Percentiles rank a stretch among this genome's conserved stretches.
Conservation (phyloP, 345 rosid species). For the Cardamine occulta region DNA sequence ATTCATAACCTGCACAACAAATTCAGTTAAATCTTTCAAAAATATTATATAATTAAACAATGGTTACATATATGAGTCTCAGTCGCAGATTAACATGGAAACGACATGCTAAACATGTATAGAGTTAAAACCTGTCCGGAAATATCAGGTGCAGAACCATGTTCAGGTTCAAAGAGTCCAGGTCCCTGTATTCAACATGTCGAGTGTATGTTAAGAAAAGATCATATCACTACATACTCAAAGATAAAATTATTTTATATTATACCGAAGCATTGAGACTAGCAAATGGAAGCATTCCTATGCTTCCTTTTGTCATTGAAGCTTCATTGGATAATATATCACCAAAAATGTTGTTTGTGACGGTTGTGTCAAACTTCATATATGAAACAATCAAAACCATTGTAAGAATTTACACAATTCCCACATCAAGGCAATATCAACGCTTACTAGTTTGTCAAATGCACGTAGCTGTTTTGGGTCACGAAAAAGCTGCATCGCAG, state of each 20-base stretch:
- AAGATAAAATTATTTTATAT: too few relatives aligned
- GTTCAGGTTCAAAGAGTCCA: too few relatives aligned
- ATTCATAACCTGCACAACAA: too few relatives aligned
- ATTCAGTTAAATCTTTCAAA: too few relatives aligned
- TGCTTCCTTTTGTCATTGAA: constrained; percentile 96
- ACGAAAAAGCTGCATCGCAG: constrained; percentile 97
- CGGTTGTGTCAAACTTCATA: constrained; percentile 92
- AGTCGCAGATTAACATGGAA: too few relatives aligned
- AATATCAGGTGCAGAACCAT: constrained; percentile 82
- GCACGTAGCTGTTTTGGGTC: constrained; percentile 91
- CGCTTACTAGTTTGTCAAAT: constrained; percentile 8
- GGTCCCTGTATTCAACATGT: too few relatives aligned
- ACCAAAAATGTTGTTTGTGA: constrained; percentile 97
- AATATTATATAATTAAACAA: too few relatives aligned
- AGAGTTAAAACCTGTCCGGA: constrained; percentile 83
- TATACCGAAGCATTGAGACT: too few relatives aligned
- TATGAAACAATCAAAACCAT: constrained; percentile 28
- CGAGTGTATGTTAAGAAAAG: too few relatives aligned
- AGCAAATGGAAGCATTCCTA: too few relatives aligned
- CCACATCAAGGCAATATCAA: not conserved
- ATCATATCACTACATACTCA: too few relatives aligned
- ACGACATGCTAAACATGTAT: not conserved
- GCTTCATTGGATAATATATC: constrained; percentile 97
- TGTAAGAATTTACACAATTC: constrained; percentile 7
- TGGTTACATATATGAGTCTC: too few relatives aligned